Conservation (phyloP, 2,329 filamentous ascomycete genomes). For the Diaporthe aspalathi region DNA sequence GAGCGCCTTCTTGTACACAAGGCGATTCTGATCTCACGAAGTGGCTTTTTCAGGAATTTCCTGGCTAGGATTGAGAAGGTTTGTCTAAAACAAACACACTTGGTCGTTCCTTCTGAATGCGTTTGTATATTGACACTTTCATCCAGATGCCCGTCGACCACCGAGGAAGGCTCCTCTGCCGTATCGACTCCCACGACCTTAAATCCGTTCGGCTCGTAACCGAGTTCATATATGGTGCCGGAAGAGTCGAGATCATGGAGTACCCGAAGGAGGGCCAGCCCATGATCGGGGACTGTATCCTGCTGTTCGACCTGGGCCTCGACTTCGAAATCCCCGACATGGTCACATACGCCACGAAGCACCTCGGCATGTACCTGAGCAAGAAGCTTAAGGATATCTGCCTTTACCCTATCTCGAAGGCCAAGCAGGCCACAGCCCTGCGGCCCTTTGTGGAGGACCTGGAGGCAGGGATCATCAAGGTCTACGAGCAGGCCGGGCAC, state of each 20-base stretch:
- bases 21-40: neutral
- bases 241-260: neutral
- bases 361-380: constrained; percentile 5
- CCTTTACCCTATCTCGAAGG: neutral
- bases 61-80: neutral
- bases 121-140: neutral
- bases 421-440: rapidly evolving
- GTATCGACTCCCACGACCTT: neutral
- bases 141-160: neutral
- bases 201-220: neutral
- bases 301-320: neutral
- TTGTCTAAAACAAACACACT: rapidly evolving
- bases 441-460: neutral
- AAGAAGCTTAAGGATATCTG: constrained; percentile 8
- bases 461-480: neutral
- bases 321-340: constrained; percentile 1
- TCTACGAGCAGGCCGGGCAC: neutral
- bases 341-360: neutral
- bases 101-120: neutral
- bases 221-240: neutral
- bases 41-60: neutral
- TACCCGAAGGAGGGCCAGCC: neutral
- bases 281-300: neutral
- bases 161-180: neutral
- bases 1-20: neutral